Evolutionary conservation across 73 alveolate genomes (phyloP), one percentile per base, ranked within the genome.

Genomic region (Paramecium caudatum): DNA sequence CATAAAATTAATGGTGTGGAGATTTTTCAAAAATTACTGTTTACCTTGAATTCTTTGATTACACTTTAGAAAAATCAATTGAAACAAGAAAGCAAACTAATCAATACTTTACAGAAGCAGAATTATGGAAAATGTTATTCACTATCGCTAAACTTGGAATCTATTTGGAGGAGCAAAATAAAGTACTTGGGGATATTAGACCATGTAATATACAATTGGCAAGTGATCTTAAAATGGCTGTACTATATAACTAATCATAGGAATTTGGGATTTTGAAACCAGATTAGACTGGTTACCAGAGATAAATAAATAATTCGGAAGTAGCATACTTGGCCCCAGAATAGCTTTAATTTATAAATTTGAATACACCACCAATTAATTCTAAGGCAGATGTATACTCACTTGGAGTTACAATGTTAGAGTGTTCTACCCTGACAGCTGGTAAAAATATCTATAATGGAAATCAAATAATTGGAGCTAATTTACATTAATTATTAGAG

Each of bases 11-110:
- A 37, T 37, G 47, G 47, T 68, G 84, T 33, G 84, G 84, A 30
- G 84, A 68, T 68, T 34, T 68, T 68, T 68, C 84, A 68, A 68
- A 68, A 68, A 68, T 68, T 34, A 34, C 84, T 34, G 50, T 68
- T 17, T 68, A 68, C 37, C 37, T 68, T 23, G 84, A 68, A 68
- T 68, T 34, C 84, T 68, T 68, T 68, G 84, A 68, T n/a, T 34
- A 34, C 61, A 37, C 47, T 8, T 16, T 68, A 68, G 47, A 32
- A 68, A 68, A 68, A 43, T 32, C 50, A 0, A 34, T 68, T 34
- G 84, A 68, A 13, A 68, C 50, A 34, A 68, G 84, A 6, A 68
- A 30, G 34, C 47, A 37, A 32, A 34, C 47, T 0, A 34, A 68
- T 34, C 17, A 68, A 68, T 68, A 34, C 33, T 68, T 68, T 68